phyloP scores from a whole-genome alignment of 2,329 filamentous ascomycete genomes.

The Botryotinia calthae region DNA sequence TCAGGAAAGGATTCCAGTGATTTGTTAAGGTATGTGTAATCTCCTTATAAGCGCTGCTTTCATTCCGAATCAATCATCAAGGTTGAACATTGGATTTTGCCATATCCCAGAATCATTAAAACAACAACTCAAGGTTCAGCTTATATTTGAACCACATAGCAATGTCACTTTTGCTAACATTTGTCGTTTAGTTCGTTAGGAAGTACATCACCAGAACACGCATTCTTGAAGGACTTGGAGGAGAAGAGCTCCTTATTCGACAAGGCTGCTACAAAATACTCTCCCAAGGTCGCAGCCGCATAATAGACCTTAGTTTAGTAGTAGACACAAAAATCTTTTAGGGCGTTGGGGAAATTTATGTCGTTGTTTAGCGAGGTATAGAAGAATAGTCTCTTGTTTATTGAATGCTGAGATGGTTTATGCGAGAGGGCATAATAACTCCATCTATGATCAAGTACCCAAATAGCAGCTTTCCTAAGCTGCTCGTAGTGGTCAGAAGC shows the following conservation, averaged over 20 bases:
- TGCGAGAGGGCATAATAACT: not conserved
- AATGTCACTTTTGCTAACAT: conserved; percentile 17
- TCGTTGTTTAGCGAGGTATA: conserved; percentile 3
- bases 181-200: conserved; percentile 49
- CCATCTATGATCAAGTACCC: not conserved
- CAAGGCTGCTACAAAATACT: conserved; percentile 81
- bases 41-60: not conserved
- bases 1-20: conserved; percentile 68
- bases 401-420: not conserved
- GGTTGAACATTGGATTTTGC: not conserved
- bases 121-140: not conserved
- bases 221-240: conserved; percentile 68
- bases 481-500: not conserved
- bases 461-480: not conserved
- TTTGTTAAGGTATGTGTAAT: conserved; percentile 57
- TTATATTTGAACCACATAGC: not conserved
- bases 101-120: not conserved
- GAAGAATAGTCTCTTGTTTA: conserved; percentile 1
- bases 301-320: conserved; percentile 24
- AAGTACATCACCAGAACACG: conserved; percentile 63
- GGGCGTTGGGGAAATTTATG: conserved; percentile 5
- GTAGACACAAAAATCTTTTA: not conserved
- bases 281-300: conserved; percentile 62
- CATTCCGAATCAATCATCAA: not conserved
- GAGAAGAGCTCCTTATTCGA: conserved; percentile 90